A percentile compares a stretch with the other conserved stretches of the same genome.
These are phyloP conservation scores for Zopfochytrium polystomum DNA, from an alignment of 371 early-diverging fungal genomes.

Conservation along the genomic window DNA sequence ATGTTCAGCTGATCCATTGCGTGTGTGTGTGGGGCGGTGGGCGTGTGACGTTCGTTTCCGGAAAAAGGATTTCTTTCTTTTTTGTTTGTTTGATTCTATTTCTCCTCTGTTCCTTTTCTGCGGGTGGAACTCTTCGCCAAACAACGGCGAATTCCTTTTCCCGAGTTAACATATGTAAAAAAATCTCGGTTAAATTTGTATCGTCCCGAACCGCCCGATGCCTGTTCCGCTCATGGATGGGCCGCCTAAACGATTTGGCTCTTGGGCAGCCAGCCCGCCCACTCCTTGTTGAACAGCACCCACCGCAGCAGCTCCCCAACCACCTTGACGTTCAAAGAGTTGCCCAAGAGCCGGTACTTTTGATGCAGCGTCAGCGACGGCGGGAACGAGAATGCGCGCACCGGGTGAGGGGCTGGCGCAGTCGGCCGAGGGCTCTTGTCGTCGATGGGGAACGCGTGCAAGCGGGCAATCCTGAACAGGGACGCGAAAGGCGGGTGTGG, in stretches of 20 bases:
- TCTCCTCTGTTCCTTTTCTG: background rate
- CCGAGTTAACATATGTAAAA: too few relatives aligned
- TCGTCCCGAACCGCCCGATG: background rate
- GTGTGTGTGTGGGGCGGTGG: background rate
- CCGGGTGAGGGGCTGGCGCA: background rate
- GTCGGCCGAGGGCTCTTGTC: background rate
- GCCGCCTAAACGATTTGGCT: background rate
- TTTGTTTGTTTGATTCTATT: background rate
- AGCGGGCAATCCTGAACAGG: too few relatives aligned
- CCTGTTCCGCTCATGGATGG: background rate
- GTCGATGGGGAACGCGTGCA: constrained; percentile 69
- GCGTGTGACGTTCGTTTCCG: background rate
- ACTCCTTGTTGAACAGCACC: background rate
- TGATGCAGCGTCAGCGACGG: constrained; percentile 21
- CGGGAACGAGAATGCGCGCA: constrained; percentile 34
- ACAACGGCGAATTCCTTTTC: too few relatives aligned
- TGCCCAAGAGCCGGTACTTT: constrained; percentile 43
- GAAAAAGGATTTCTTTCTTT: background rate
- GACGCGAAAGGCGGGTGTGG: too few relatives aligned
- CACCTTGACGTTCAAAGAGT: constrained; percentile 42
- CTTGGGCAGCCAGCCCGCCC: background rate
- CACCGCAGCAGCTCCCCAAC: constrained; percentile 10
- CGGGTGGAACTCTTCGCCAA: background rate
- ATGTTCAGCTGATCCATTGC: constrained; percentile 47
- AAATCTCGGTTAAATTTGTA: background rate